Percentiles rank a stretch among this genome's conserved stretches.
These are phyloP conservation scores for Athelia psychrophila DNA, from an alignment of 1,284 basidiomycete species.

Conservation along the genomic window DNA sequence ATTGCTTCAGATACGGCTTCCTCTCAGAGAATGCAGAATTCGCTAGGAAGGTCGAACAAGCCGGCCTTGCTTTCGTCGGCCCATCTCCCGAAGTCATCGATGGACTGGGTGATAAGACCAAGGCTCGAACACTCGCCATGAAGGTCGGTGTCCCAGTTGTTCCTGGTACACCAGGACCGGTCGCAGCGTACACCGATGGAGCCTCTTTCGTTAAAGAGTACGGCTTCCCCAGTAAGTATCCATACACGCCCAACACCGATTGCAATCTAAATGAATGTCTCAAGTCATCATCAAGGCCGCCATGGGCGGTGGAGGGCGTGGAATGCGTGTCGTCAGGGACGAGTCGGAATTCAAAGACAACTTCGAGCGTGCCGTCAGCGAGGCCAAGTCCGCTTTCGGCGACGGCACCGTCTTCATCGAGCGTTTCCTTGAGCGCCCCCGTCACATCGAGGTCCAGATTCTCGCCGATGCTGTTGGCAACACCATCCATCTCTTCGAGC, in stretches of 20 bases:
- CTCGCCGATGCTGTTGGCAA: constrained; percentile 91
- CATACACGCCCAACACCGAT: constrained; percentile 4
- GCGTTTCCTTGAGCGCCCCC: constrained; percentile 93
- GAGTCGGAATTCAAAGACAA: constrained; percentile 88
- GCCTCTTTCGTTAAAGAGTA: constrained; percentile 91
- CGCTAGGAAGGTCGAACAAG: constrained; percentile 94
- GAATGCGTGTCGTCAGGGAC: constrained; percentile 97
- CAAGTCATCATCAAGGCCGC: constrained; percentile 96
- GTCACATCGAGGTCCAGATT: constrained; percentile 97
- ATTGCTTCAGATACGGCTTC: constrained; percentile 83
- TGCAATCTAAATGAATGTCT: neutral
- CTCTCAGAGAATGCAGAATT: constrained; percentile 96
- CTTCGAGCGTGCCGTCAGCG: constrained; percentile 92
- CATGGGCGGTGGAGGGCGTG: constrained; percentile 97
- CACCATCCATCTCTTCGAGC: constrained; percentile 96
- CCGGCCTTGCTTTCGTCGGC: constrained; percentile 96
- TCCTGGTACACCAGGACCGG: constrained; percentile 95
- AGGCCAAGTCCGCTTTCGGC: constrained; percentile 96
- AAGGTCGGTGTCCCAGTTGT: constrained; percentile 93
- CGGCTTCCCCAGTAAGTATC: constrained; percentile 82
- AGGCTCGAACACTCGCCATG: constrained; percentile 87
- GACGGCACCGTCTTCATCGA: constrained; percentile 99
- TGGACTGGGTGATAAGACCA: constrained; percentile 98
- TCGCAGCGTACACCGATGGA: constrained; percentile 81
- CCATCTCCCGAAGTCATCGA: constrained; percentile 97